Base-by-base conservation (phyloP, 768 basidiomycete species). In the Trametes cinnabarina region DNA sequence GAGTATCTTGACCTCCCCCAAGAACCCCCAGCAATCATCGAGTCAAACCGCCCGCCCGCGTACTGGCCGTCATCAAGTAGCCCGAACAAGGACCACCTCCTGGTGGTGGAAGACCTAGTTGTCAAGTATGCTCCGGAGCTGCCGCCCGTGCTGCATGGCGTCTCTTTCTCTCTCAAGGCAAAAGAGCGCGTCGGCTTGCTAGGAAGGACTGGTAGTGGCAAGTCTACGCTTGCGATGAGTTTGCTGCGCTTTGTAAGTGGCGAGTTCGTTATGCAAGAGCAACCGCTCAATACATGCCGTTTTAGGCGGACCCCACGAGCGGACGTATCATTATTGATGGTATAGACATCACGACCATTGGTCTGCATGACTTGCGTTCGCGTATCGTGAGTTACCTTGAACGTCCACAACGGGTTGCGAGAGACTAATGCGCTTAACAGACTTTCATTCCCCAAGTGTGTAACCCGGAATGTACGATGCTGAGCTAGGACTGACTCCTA, bases 1-100 rank as follows among this genome's bases (percentile, higher is more conserved):
- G 94, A 96, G 76, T 96, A 95, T 75, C 83, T 96, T 23, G 83
- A 91, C 50, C 79, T 97, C 5, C 92, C 92, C 0, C 91, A 93
- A 69, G 93, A 96, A 68, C 88, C 94, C 0, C 85, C 91, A 2
- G 78, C 86, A 0, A 67, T 88, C 57, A 87, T 94, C 47, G 87
- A 92, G 62, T 79, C 80, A 0, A 82, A 80, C 55, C 82, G 90
- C 7, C 87, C 86, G 1, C 94, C 94, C 0, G 94, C 94, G 0
- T 94, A 94, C 66, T 97, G 94, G 94, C 94, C 94, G 0, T 92
- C 92, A 0, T 84, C 79, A 57, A 77, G 85, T 17, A 80, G 78
- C 47, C 55, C 65, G 30, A 69, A 72, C 47, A 74, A 80, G 8
- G 76, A 84, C 26, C 68, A 77, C 3, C 74, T 95, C 23, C 66